Conservation (phyloP, 306 rosid genomes). For the Cyamopsis tetragonoloba region DNA sequence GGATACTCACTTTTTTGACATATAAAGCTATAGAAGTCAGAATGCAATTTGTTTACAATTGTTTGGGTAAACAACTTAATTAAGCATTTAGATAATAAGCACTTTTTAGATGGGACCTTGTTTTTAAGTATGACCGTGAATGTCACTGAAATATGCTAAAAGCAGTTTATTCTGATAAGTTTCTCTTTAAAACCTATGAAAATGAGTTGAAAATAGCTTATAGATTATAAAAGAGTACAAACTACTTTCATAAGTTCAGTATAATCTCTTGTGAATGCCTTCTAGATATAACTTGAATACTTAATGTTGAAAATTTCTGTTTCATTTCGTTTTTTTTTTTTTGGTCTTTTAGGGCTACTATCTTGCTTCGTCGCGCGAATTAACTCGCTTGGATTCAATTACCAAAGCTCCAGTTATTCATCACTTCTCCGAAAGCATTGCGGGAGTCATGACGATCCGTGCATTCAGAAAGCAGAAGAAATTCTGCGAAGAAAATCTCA, state of each 20-base stretch:
- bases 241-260: too few species aligned
- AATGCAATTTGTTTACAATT: neutral
- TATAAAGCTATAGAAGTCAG: neutral
- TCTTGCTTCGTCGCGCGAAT: conserved; percentile 72
- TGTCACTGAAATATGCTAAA: too few species aligned
- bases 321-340: neutral
- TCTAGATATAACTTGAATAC: neutral
- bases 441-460: conserved; percentile 78
- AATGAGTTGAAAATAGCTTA: too few species aligned
- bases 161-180: too few species aligned
- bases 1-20: neutral
- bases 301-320: neutral
- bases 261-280: too few species aligned
- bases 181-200: too few species aligned
- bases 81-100: too few species aligned
- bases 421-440: conserved; percentile 77
- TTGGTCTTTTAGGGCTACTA: conserved; percentile 47
- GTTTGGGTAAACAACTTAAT: too few species aligned
- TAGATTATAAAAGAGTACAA: too few species aligned
- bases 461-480: conserved; percentile 47
- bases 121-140: too few species aligned
- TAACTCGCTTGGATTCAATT: conserved; percentile 71
- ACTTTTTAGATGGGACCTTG: too few species aligned
- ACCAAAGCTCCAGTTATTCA: conserved; percentile 84
- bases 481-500: conserved; percentile 52